Percentiles rank a stretch among this genome's conserved stretches.
Conservation (phyloP, 1,139 yeast species). For the Blastobotrys apis region DNA sequence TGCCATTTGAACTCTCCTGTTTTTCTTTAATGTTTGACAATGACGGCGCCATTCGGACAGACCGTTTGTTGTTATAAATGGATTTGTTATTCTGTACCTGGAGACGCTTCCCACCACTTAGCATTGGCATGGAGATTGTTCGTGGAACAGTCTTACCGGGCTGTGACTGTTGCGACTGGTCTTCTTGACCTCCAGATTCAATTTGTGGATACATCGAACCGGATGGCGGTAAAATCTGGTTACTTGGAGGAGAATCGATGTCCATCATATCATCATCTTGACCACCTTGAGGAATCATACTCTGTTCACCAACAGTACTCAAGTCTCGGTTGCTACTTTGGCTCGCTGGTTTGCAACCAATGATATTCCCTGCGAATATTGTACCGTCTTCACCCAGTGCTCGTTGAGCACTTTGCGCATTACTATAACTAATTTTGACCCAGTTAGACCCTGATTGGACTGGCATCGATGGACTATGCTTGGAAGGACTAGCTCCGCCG, state of each 20-base stretch:
- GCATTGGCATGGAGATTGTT: slow-evolving; percentile 31
- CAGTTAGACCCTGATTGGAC: slow-evolving; percentile 82
- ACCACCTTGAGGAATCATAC: slow-evolving; percentile 34
- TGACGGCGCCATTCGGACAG: slow-evolving; percentile 18
- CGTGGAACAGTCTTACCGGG: slow-evolving; percentile 20
- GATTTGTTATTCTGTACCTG: slow-evolving; percentile 29
- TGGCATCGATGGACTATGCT: slow-evolving; percentile 48
- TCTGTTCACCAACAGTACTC: slow-evolving; percentile 21
- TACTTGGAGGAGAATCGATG: slow-evolving; percentile 13
- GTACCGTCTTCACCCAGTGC: slow-evolving; percentile 82
- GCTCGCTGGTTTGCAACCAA: slow-evolving; percentile 73
- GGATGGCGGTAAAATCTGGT: neutral
- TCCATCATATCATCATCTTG: slow-evolving; percentile 27
- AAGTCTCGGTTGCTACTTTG: slow-evolving; percentile 27
- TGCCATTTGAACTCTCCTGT: slow-evolving; percentile 9
- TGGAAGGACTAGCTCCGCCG: slow-evolving; percentile 19
- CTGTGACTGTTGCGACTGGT: neutral
- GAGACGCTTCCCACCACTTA: slow-evolving; percentile 23
- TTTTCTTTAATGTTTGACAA: slow-evolving; percentile 20
- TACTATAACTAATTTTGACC: slow-evolving; percentile 81
- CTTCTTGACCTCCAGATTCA: too few relatives aligned
- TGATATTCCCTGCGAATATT: slow-evolving; percentile 53
- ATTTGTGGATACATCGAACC: slow-evolving; percentile 2
- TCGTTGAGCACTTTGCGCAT: slow-evolving; percentile 69
- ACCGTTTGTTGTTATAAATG: slow-evolving; percentile 26